Conservation (phyloP, 23 red algal genomes). For the Porphyridium purpureum region DNA sequence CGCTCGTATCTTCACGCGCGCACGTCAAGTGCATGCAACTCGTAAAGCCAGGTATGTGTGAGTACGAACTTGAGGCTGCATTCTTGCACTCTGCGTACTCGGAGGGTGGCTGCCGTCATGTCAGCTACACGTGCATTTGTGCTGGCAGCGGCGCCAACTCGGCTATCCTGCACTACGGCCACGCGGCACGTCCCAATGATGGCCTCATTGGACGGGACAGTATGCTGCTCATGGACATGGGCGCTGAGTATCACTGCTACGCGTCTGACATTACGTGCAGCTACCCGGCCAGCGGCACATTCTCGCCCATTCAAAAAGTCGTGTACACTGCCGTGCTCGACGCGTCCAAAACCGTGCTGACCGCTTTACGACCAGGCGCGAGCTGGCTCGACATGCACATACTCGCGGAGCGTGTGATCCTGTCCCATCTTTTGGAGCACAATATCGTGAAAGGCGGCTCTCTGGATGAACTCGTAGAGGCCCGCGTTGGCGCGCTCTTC, state of each 20-base stretch:
- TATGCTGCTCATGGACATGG: not conserved
- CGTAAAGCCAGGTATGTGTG: not conserved
- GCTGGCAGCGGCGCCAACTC: not conserved
- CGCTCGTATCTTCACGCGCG: not conserved
- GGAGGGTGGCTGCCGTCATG: not conserved
- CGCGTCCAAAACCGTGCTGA: not conserved
- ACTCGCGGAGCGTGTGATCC: not conserved
- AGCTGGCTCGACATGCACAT: conserved; percentile 2
- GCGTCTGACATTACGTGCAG: not conserved
- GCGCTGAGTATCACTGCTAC: conserved; percentile 1
- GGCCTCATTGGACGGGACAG: not conserved
- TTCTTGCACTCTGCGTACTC: not conserved
- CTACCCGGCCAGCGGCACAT: not conserved
- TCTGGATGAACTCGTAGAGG: not conserved
- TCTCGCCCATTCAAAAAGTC: not conserved
- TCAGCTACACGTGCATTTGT: not conserved
- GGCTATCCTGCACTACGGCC: not conserved
- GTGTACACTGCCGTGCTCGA: not conserved
- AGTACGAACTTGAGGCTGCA: not conserved
- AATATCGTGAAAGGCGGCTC: not conserved
- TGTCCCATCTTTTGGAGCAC: too few species aligned
- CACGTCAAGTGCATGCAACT: not conserved
- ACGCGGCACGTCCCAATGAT: not conserved
- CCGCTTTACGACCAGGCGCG: not conserved
- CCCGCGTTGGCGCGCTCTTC: not conserved